Conservation (phyloP, 2,329 filamentous ascomycete species). For the Colletotrichum sp. region DNA sequence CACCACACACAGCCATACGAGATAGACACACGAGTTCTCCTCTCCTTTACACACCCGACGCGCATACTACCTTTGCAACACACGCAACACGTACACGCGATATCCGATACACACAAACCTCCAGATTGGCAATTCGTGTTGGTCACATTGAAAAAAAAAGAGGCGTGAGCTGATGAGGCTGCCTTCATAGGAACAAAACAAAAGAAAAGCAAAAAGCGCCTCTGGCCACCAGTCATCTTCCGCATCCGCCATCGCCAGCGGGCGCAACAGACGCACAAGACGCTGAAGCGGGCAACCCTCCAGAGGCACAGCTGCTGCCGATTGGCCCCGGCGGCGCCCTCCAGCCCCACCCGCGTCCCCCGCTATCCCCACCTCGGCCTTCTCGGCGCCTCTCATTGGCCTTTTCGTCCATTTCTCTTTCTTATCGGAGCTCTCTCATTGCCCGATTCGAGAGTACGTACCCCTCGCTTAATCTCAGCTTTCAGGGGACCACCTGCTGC, state of each 20-base stretch:
- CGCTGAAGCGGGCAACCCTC: not conserved
- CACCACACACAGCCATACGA: not conserved
- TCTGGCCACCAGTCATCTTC: not conserved
- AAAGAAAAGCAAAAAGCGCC: not conserved
- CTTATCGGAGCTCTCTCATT: not conserved
- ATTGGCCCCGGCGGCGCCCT: not conserved
- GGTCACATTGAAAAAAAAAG: not conserved
- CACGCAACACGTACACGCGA: not conserved
- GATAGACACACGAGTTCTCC: not conserved
- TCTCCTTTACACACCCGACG: not conserved
- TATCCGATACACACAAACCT: not conserved
- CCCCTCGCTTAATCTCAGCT: not conserved
- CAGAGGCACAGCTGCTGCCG: not conserved
- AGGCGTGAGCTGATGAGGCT: not conserved
- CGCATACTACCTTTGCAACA: not conserved
- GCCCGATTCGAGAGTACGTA: slow-evolving; percentile 2
- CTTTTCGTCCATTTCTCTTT: not conserved
- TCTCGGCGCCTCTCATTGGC: not conserved
- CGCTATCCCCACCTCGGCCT: not conserved
- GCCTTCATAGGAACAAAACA: not conserved
- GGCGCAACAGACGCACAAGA: slow-evolving; percentile 18
- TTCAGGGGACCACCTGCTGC: not conserved
- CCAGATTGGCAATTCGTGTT: not conserved
- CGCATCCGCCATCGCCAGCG: slow-evolving; percentile 8
- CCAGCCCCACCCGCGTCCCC: not conserved